Evolutionary conservation across 2,329 filamentous ascomycete genomes (phyloP), one percentile per base, ranked within the genome.

Genomic region (Paecilomyces variotii): DNA sequence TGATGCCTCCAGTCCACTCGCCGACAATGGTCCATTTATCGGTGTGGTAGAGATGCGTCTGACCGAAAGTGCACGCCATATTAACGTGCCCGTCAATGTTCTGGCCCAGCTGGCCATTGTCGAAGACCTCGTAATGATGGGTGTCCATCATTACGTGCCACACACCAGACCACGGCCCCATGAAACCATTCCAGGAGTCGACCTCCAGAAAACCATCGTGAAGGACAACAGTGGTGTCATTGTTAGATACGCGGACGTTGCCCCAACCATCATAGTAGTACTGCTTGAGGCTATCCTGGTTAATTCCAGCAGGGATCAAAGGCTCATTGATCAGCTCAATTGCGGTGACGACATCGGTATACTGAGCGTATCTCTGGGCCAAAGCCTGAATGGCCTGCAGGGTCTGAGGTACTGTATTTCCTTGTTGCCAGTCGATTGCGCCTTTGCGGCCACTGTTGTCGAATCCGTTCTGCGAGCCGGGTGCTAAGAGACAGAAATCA

Each of bases 11-110:
- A 1, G 82, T 84, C 86, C 86, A 89, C 69, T 89, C 87, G 50
- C 87, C 87, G 4, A 87, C 81, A 57, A 88, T 76, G n/a, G 82
- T 81, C 79, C 83, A 86, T 70, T 88, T 88, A 70, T 88, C 84
- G 4, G 78, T 76, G 32, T 78, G 75, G 5, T 72, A 69, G 59
- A 78, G 66, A 61, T 84, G 84, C 6, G 72, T 67, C 1, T 70
- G 68, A 2, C 78, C 79, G 63, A 82, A 80, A 56, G 76, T 77
- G 73, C 86, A 89, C 56, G 82, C 84, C 28, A 74, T 72, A 59
- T 80, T 72, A 39, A 82, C 73, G 63, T 89, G 87, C 57, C 82
- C 68, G 62, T 76, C 73, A 3, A 79, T 78, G 35, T 75, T 71
- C 69, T 82, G 71, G 25, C 77, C 75, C 30, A 87, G 73, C 28